Evolutionary conservation across 1,284 basidiomycete genomes (phyloP).

Genomic region (Peniophora sp.): DNA sequence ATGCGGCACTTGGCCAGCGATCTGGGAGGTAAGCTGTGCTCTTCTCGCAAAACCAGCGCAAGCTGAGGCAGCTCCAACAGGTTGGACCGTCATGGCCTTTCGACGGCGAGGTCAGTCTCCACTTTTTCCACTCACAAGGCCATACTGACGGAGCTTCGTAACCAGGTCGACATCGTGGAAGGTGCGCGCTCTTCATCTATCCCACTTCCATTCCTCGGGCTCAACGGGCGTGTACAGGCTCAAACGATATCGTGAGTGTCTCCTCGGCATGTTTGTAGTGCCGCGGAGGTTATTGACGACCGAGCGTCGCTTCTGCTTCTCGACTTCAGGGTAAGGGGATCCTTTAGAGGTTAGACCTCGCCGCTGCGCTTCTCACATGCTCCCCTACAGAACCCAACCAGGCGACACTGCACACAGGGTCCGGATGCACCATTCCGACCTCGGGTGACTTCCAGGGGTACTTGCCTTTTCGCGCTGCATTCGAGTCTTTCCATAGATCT

Average conservation of each 20-base stretch:
- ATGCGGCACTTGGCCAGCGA: constrained; percentile 34
- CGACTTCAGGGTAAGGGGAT: background rate
- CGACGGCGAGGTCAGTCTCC: constrained; percentile 29
- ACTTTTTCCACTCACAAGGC: background rate
- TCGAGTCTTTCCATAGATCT: background rate
- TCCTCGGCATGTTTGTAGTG: constrained; percentile 23
- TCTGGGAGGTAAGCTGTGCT: constrained; percentile 15
- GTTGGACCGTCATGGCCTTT: constrained; percentile 8
- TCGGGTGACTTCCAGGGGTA: background rate
- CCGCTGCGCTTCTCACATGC: background rate
- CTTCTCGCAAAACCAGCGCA: background rate
- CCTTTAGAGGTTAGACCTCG: background rate
- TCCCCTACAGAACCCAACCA: background rate
- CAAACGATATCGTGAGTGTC: background rate
- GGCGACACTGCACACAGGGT: background rate
- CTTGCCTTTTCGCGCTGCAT: background rate
- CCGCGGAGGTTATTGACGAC: background rate
- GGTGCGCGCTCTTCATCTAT: constrained; percentile 29
- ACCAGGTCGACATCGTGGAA: constrained; percentile 60
- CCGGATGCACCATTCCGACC: background rate
- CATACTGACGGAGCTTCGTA: constrained; percentile 17
- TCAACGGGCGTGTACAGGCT: background rate
- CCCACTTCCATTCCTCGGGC: background rate
- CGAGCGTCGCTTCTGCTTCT: background rate
- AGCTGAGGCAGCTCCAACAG: background rate